phyloP scores from a whole-genome alignment of 2,329 filamentous ascomycete genomes.

The Xylaria sp. region DNA sequence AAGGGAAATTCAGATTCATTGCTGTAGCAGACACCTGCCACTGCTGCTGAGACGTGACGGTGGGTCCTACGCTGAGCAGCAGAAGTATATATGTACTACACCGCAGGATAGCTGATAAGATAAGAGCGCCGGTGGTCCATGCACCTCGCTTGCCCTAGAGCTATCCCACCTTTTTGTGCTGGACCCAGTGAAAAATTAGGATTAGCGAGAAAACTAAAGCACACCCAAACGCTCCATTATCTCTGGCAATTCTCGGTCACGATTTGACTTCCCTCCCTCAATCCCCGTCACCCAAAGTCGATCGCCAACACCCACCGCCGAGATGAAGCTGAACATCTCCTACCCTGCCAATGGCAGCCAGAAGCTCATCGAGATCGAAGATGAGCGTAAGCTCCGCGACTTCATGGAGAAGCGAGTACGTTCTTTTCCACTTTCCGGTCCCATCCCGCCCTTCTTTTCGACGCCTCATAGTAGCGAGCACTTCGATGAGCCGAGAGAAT shows the following conservation, averaged over 20 bases:
- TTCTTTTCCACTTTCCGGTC: conserved; percentile 42
- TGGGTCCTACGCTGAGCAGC: background rate
- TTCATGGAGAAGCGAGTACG: conserved; percentile 98
- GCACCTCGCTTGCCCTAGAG: conserved; percentile 45
- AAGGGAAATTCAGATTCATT: background rate
- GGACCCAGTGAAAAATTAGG: conserved; percentile 45
- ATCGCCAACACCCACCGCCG: conserved; percentile 57
- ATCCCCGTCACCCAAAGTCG: conserved; percentile 48
- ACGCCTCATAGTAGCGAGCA: conserved; percentile 34
- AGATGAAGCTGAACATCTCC: conserved; percentile 80
- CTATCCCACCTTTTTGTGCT: conserved; percentile 41
- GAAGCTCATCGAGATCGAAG: conserved; percentile 98
- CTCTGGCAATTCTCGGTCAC: conserved; percentile 40
- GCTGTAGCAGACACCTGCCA: background rate
- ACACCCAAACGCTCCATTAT: conserved; percentile 44
- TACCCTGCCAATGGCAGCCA: conserved; percentile 99
- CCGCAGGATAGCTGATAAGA: conserved; percentile 3
- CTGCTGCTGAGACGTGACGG: background rate
- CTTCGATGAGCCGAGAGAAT: conserved; percentile 22
- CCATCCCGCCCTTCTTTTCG: conserved; percentile 29
- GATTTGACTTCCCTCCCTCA: conserved; percentile 49
- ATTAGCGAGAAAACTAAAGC: conserved; percentile 48
- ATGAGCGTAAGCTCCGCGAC: conserved; percentile 98
- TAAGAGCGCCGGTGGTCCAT: conserved; percentile 37
- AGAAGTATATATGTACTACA: background rate